Conservation (phyloP, 805 yeast species). For the Saccharomyces jurei region DNA sequence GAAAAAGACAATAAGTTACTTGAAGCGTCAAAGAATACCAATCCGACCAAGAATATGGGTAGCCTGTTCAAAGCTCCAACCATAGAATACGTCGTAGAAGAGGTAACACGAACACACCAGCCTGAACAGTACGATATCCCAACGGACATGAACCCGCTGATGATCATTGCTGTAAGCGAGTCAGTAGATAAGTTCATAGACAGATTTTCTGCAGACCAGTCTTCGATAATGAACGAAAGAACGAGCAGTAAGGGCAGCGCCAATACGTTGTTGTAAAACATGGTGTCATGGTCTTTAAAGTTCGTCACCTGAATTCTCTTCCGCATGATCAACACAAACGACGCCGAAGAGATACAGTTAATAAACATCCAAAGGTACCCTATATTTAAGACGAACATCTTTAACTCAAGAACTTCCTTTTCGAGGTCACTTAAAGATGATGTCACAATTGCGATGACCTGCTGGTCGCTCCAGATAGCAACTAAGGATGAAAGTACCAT, state of each 20-base stretch:
- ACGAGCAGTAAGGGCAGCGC: conserved; percentile 82
- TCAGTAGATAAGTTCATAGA: conserved; percentile 64
- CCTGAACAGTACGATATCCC: conserved; percentile 98
- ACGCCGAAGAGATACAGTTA: conserved; percentile 90
- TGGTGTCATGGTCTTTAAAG: conserved; percentile 94
- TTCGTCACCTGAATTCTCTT: conserved; percentile 95
- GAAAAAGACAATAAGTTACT: conserved; percentile 85
- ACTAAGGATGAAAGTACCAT: conserved; percentile 95
- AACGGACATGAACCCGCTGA: conserved; percentile 89
- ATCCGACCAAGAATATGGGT: conserved; percentile 93
- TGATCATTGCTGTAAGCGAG: conserved; percentile 70
- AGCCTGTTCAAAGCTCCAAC: conserved; percentile 98
- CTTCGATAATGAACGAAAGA: conserved; percentile 73
- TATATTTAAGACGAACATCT: conserved; percentile 27
- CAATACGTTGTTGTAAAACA: conserved; percentile 93
- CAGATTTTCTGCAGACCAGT: conserved; percentile 83
- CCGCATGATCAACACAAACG: conserved; percentile 91
- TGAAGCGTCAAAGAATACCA: conserved; percentile 90
- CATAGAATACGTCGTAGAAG: conserved; percentile 97
- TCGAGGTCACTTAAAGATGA: conserved; percentile 21
- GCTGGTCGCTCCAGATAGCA: conserved; percentile 82
- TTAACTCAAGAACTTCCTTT: conserved; percentile 10
- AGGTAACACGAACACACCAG: conserved; percentile 99
- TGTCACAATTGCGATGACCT: conserved; percentile 26
- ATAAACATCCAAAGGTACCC: conserved; percentile 97